Evolutionary conservation across 768 basidiomycete species (phyloP).

Genomic region (Thelephora ganbajun): DNA sequence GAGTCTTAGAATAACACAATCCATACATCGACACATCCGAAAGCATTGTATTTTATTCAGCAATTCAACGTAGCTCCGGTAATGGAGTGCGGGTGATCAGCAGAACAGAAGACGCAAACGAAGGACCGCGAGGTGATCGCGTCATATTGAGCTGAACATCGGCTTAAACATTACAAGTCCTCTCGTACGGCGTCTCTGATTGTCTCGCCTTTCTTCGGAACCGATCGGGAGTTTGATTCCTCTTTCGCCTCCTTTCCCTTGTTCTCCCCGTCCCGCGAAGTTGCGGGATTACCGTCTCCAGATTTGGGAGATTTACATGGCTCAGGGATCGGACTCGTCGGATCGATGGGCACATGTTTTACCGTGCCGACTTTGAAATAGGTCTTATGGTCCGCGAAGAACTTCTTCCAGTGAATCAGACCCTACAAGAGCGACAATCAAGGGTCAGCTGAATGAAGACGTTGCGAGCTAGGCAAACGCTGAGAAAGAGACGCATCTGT

Average conservation of each 20-base stretch:
- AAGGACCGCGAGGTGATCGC: no score
- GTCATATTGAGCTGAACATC: no score
- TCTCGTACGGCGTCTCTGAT: no score
- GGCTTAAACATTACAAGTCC: no score
- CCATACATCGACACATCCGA: no score
- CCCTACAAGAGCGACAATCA: slow-evolving; percentile 32
- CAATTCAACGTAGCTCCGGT: no score
- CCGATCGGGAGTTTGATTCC: background rate
- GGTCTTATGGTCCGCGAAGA: slow-evolving; percentile 70
- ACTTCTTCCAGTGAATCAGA: slow-evolving; percentile 79
- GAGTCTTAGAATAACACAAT: no score
- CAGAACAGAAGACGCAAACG: no score
- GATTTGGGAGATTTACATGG: slow-evolving; percentile 59
- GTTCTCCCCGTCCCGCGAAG: slow-evolving; percentile 16
- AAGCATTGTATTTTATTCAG: no score
- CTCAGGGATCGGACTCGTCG: slow-evolving; percentile 54
- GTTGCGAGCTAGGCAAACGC: background rate
- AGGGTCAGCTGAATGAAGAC: background rate
- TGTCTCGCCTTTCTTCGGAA: background rate
- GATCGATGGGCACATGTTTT: slow-evolving; percentile 63
- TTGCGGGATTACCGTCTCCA: slow-evolving; percentile 10
- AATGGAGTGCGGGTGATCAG: no score
- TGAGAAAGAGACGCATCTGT: no score
- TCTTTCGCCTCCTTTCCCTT: slow-evolving; percentile 14
- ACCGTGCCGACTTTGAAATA: slow-evolving; percentile 74